Base-by-base conservation (phyloP, 1,139 yeast species). In the Kodamaea sp. region DNA sequence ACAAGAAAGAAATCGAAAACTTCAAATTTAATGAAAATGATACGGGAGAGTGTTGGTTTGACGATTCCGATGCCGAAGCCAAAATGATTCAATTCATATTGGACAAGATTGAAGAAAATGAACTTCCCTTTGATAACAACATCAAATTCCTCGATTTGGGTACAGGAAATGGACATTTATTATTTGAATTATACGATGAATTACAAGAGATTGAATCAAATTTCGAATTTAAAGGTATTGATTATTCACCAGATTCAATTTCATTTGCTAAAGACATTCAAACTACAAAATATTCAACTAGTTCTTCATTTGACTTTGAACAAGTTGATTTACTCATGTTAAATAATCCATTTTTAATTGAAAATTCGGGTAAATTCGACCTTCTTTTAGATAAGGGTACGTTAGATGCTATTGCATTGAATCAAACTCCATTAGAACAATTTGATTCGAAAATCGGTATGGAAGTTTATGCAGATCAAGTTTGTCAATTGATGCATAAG, bases 11-110 rank as follows among this genome's bases (percentile, higher is more conserved):
- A 57, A 75, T 78, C 47, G 54, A 61, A 32, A 90, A 90, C 62
- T 90, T 86, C 54, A 58, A 70, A 31, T 75, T 77, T 25, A 85
- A 90, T 55, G 78, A 83, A 11, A 74, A 81, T 12, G 97, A 92
- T 57, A 81, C 90, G 1, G 98, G 98, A 2, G 98, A 92, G 60
- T 78, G 90, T 58, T 94, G 98, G 98, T 92, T 92, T 60, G 82
- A 84, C 48, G 97, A 94, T 54, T 83, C 88, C 9, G 89, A 84
- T 54, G 97, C 98, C 1, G 97, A 90, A 55, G 72, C 72, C 43
- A 82, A 79, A 56, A 84, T 92, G 81, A 73, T 85, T 20, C 78
- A 79, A 39, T 90, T 82, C 53, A 57, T 88, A 12, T 44, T 63
- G 6, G 55, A 57, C 24, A 60, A 63, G 34, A 36, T 70, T 25